Conservation (phyloP, 1,284 basidiomycete genomes). For the Thelephora terrestris region DNA sequence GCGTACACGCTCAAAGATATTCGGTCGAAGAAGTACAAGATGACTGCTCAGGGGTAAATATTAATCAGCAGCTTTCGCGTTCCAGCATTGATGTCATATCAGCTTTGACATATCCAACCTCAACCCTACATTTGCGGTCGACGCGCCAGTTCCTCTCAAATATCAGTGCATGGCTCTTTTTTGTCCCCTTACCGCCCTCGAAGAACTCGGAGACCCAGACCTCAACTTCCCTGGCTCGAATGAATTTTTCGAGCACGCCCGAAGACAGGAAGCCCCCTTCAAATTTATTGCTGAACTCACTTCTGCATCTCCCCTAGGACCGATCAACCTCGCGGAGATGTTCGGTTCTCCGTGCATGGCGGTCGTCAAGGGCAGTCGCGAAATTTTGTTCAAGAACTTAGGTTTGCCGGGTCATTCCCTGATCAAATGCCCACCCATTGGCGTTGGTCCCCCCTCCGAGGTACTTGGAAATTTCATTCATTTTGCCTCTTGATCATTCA, state of each 20-base stretch:
- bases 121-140: conserved; percentile 33
- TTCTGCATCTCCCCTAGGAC: conserved; percentile 30
- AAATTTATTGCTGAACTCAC: conserved; percentile 26
- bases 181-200: conserved; percentile 38
- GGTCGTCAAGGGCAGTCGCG: conserved; percentile 32
- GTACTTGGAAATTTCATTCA: conserved; percentile 2
- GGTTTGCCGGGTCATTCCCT: conserved; percentile 19
- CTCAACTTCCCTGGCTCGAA: conserved; percentile 27
- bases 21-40: conserved; percentile 16
- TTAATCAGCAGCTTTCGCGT: background rate
- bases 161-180: conserved; percentile 42
- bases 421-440: conserved; percentile 21
- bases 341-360: conserved; percentile 34
- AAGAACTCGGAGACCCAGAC: conserved; percentile 38
- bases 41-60: conserved; percentile 18
- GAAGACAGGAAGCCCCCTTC: conserved; percentile 31
- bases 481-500: conserved; percentile 5
- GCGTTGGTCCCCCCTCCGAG: conserved; percentile 5
- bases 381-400: conserved; percentile 38
- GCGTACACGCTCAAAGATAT: conserved; percentile 35
- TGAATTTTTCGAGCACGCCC: conserved; percentile 28
- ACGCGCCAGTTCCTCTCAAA: conserved; percentile 36
- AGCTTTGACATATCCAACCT: conserved; percentile 39
- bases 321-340: conserved; percentile 35
- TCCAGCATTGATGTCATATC: background rate